Percentiles rank a stretch among this genome's conserved stretches.
Evolutionary conservation across 1,284 basidiomycete species (phyloP).

Genomic region (Meripilus lineatus): DNA sequence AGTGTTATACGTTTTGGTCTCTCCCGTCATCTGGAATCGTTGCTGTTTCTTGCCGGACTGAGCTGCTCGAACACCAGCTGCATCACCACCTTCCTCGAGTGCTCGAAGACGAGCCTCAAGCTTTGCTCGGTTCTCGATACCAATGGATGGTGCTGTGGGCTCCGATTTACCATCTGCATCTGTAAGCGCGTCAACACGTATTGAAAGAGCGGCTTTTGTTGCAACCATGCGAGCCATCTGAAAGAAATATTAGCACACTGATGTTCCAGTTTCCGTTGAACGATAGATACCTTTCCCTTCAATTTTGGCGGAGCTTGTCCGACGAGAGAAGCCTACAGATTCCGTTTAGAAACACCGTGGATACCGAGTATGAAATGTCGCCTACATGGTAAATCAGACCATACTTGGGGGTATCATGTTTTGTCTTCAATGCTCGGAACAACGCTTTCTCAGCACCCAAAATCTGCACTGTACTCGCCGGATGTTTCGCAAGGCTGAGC

Average conservation of each 20-base stretch:
- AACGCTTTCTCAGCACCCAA: slow-evolving; percentile 98
- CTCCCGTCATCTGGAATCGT: slow-evolving; percentile 75
- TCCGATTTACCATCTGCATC: slow-evolving; percentile 91
- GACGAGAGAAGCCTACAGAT: slow-evolving; percentile 92
- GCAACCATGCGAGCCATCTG: slow-evolving; percentile 99
- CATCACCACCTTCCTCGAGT: slow-evolving; percentile 80
- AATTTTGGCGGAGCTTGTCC: slow-evolving; percentile 97
- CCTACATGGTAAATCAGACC: slow-evolving; percentile 93
- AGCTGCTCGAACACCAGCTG: slow-evolving; percentile 55
- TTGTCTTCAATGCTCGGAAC: slow-evolving; percentile 97
- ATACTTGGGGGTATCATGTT: slow-evolving; percentile 98
- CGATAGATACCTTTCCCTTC: slow-evolving; percentile 81
- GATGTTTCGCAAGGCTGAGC: slow-evolving; percentile 93
- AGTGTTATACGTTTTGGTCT: slow-evolving; percentile 78
- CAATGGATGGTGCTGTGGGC: slow-evolving; percentile 76
- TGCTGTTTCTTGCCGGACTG: slow-evolving; percentile 65
- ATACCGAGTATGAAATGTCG: slow-evolving; percentile 1
- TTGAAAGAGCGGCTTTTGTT: slow-evolving; percentile 94
- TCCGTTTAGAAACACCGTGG: slow-evolving; percentile 13
- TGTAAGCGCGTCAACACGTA: slow-evolving; percentile 94
- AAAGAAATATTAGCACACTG: neutral
- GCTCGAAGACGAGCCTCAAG: slow-evolving; percentile 91
- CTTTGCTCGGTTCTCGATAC: slow-evolving; percentile 90
- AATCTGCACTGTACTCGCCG: slow-evolving; percentile 97
- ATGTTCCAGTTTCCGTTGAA: neutral